These are phyloP conservation scores for Tillandsia leiboldiana DNA, from an alignment of 176 grass and related monocot species.

Conservation along the genomic window DNA sequence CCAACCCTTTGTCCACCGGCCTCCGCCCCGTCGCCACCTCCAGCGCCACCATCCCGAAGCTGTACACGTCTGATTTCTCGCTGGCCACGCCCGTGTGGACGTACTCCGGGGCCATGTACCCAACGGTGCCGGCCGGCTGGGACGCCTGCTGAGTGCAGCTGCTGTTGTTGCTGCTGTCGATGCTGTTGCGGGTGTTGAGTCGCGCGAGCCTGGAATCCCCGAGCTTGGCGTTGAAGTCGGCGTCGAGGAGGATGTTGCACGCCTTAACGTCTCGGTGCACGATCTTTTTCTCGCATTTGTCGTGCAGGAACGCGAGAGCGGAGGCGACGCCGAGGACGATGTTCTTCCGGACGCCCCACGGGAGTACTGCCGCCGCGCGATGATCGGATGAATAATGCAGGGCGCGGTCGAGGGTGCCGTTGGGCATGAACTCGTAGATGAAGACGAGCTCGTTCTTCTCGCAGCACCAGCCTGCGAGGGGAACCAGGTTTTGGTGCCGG, in stretches of 20 bases:
- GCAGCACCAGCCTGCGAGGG: conserved; percentile 40
- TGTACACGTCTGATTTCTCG: conserved; percentile 65
- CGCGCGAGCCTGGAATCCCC: conserved; percentile 72
- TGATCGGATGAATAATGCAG: conserved; percentile 15
- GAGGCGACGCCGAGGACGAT: conserved; percentile 45
- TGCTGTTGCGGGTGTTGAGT: neutral
- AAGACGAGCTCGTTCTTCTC: conserved; percentile 52
- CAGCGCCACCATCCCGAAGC: conserved; percentile 72
- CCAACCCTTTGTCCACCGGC: conserved; percentile 30
- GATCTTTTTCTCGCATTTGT: conserved; percentile 58
- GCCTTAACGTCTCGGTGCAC: conserved; percentile 69
- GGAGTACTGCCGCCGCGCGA: conserved; percentile 15
- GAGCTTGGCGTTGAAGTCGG: conserved; percentile 49
- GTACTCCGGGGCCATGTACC: conserved; percentile 64
- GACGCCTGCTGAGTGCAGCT: conserved; percentile 29
- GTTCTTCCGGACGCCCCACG: conserved; percentile 45
- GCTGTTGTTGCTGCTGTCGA: conserved; percentile 22
- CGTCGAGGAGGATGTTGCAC: conserved; percentile 66
- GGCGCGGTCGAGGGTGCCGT: conserved; percentile 45
- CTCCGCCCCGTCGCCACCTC: conserved; percentile 63
- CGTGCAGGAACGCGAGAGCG: conserved; percentile 57
- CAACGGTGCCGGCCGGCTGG: conserved; percentile 53
- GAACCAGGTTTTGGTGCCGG: conserved; percentile 55
- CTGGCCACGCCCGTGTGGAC: conserved; percentile 51
- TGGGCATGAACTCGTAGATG: conserved; percentile 81